phyloP scores from a whole-genome alignment of 1,139 yeast species.

The Kodamaea sp. region DNA sequence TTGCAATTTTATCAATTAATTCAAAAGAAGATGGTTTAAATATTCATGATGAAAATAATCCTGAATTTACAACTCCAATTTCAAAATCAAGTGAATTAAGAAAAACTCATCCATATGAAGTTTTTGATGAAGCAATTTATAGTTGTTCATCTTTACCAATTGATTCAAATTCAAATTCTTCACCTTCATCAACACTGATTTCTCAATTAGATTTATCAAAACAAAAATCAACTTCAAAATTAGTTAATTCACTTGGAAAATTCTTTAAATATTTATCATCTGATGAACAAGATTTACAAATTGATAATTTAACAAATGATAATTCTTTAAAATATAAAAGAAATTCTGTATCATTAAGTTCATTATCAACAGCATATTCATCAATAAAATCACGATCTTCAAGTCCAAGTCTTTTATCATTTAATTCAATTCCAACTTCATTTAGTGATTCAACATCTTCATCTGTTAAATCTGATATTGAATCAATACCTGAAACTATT shows the following conservation, averaged over 20 bases:
- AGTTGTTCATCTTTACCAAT: conserved; percentile 43
- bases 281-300: conserved; percentile 21
- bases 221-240: conserved; percentile 13
- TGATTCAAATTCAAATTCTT: conserved; percentile 11
- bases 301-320: conserved; percentile 5
- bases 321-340: conserved; percentile 15
- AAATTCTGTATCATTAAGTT: conserved; percentile 38
- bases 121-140: conserved; percentile 74
- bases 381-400: conserved; percentile 38
- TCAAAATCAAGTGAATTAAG: conserved; percentile 32
- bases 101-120: conserved; percentile 64
- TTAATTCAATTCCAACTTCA: conserved; percentile 39
- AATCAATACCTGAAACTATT: conserved; percentile 13
- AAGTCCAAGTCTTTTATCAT: conserved; percentile 44
- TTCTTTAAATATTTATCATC: conserved; percentile 35
- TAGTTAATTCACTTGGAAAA: conserved; percentile 37
- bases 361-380: conserved; percentile 35
- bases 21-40: conserved; percentile 26
- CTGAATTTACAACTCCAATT: conserved; percentile 14
- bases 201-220: conserved; percentile 5
- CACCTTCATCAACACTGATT: conserved; percentile 4
- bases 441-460: conserved; percentile 35
- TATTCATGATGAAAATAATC: conserved; percentile 15
- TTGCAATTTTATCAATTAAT: conserved; percentile 40
- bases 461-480: conserved; percentile 29